These are phyloP conservation scores for Rhodomyrtus psidioides DNA, from an alignment of 441 rosid species.

Conservation along the genomic window DNA sequence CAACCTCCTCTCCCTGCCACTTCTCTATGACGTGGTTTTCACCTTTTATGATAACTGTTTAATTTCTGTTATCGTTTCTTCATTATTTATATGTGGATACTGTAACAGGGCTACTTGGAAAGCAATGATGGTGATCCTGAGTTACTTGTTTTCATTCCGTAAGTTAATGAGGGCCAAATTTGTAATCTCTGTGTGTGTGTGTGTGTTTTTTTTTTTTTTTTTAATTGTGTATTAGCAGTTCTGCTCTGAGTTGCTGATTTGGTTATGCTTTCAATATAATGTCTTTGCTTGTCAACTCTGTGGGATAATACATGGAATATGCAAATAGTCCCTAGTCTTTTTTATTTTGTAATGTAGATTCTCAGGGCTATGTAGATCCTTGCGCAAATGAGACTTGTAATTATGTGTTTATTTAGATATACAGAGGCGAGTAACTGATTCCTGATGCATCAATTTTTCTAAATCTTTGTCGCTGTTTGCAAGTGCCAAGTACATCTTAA, in stretches of 20 bases:
- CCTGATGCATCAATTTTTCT: neutral
- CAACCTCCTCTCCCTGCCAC: neutral
- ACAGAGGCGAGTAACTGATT: neutral
- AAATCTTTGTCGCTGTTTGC: neutral
- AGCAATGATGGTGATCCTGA: conserved; percentile 98
- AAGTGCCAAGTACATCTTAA: neutral
- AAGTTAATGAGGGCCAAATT: conserved; percentile 16
- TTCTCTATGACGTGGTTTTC: neutral
- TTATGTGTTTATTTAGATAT: neutral
- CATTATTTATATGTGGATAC: neutral
- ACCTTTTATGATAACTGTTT: neutral
- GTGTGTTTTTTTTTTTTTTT: too few relatives aligned
- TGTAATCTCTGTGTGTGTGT: neutral
- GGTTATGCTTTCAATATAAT: neutral
- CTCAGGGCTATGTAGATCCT: neutral
- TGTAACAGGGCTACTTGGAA: conserved; percentile 70
- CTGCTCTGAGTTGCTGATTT: neutral
- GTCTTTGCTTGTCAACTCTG: neutral
- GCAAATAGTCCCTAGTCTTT: neutral
- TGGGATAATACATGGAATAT: neutral
- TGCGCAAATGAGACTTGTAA: neutral
- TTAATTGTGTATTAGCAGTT: neutral
- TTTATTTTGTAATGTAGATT: neutral
- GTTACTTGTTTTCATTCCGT: conserved; percentile 90
- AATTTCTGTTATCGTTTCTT: neutral